Conservation (phyloP, 768 basidiomycete species). For the Sistotremastrum suecicum region DNA sequence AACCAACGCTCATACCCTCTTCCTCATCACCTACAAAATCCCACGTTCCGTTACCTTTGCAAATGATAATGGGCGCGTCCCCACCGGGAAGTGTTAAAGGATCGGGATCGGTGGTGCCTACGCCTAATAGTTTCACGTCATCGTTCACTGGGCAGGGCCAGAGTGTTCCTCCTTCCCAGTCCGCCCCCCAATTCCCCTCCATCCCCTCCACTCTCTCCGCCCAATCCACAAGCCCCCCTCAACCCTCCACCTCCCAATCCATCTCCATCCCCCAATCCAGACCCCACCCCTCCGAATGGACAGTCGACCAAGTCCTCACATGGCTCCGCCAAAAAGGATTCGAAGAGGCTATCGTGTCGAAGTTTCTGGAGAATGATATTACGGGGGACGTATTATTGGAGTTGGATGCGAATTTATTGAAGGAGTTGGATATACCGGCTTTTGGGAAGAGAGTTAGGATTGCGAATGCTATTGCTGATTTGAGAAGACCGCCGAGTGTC, state of each 20-base stretch:
- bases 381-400: conserved; percentile 94
- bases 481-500: conserved; percentile 59
- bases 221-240: conserved; percentile 11
- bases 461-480: conserved; percentile 81
- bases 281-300: conserved; percentile 59
- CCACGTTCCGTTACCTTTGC: background rate
- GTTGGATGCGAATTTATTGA: conserved; percentile 82
- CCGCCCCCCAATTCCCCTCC: conserved; percentile 15
- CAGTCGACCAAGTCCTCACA: conserved; percentile 73
- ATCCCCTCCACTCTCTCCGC: conserved; percentile 18
- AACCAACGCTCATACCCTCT: conserved; percentile 17
- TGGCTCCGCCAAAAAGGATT: conserved; percentile 84
- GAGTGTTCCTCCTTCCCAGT: conserved; percentile 1
- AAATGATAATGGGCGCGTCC: too few relatives aligned
- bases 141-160: too few relatives aligned
- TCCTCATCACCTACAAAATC: conserved; percentile 3
- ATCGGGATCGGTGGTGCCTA: too few relatives aligned
- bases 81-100: too few relatives aligned
- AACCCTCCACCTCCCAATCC: conserved; percentile 30
- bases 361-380: conserved; percentile 96
- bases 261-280: conserved; percentile 12
- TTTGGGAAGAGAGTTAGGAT: conserved; percentile 93
- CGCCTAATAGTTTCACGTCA: too few relatives aligned
- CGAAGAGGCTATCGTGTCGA: conserved; percentile 66
- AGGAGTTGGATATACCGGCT: conserved; percentile 89